Percentiles rank a stretch among this genome's conserved stretches.
These are phyloP conservation scores for Trichoderma oligosporum DNA, from an alignment of 2,329 filamentous ascomycete species.

Conservation along the genomic window DNA sequence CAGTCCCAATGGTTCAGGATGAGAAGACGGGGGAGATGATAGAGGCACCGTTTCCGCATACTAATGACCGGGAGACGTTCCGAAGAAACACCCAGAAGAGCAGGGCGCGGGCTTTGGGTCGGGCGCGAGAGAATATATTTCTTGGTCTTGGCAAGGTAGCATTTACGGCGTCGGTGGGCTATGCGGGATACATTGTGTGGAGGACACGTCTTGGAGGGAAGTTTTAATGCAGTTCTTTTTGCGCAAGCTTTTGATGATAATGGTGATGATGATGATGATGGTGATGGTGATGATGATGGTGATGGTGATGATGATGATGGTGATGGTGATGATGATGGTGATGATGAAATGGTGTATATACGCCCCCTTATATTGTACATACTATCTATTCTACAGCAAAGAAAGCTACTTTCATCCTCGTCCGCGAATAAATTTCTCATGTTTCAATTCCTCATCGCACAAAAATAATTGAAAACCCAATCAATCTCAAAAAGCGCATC, in stretches of 20 bases:
- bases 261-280: neutral
- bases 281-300: neutral
- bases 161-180: constrained; percentile 24
- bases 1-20: constrained; percentile 35
- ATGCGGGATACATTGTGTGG: constrained; percentile 32
- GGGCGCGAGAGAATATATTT: constrained; percentile 29
- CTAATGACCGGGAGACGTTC: constrained; percentile 33
- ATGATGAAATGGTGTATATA: too few relatives aligned
- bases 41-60: constrained; percentile 33
- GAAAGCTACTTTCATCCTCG: too few relatives aligned
- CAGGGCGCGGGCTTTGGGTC: constrained; percentile 19
- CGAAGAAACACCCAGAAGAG: constrained; percentile 16
- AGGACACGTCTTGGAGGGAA: constrained; percentile 28
- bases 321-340: neutral
- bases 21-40: constrained; percentile 30
- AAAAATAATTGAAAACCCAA: too few relatives aligned
- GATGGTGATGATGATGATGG: too few relatives aligned
- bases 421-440: too few relatives aligned
- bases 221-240: neutral
- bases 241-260: too few relatives aligned
- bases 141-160: constrained; percentile 25
- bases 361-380: too few relatives aligned
- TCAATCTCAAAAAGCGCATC: too few relatives aligned
- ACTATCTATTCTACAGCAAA: too few relatives aligned
- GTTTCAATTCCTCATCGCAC: too few relatives aligned